Percentiles rank a stretch among this genome's conserved stretches.
phyloP scores from a whole-genome alignment of 495 filamentous ascomycete genomes.

The Xylaria telfairii region DNA sequence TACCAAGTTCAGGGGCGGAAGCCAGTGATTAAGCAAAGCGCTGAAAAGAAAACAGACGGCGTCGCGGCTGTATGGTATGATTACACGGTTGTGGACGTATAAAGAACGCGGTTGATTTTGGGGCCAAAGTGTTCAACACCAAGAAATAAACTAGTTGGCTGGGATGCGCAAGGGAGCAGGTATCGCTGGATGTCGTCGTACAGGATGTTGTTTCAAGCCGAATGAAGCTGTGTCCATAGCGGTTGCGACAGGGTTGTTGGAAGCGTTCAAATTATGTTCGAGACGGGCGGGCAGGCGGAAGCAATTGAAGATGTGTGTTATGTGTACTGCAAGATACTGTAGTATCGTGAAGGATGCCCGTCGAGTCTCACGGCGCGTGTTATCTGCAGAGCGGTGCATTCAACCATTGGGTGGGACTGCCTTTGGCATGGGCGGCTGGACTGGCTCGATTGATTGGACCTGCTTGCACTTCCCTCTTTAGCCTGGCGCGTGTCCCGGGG shows the following conservation, averaged over 20 bases:
- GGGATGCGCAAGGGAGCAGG: constrained; percentile 21
- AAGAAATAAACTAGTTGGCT: constrained; percentile 19
- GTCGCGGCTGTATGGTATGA: background rate
- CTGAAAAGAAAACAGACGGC: background rate
- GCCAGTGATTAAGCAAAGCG: background rate
- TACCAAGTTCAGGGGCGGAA: background rate
- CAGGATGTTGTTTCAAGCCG: constrained; percentile 9
- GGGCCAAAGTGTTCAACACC: background rate
- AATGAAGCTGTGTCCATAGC: constrained; percentile 22
- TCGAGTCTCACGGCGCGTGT: constrained; percentile 4
- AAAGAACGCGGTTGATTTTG: background rate
- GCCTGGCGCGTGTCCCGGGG: constrained; percentile 4
- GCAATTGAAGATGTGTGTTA: constrained; percentile 1
- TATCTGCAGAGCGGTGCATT: constrained; percentile 15
- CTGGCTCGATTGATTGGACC: background rate
- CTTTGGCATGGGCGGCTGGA: constrained; percentile 12
- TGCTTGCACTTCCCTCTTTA: background rate
- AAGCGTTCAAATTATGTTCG: constrained; percentile 13
- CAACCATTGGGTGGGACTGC: background rate
- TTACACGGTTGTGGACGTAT: background rate
- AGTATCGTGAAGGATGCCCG: constrained; percentile 15
- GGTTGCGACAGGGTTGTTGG: background rate
- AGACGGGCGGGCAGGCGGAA: background rate
- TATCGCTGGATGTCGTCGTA: constrained; percentile 5
- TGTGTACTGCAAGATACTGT: constrained; percentile 12